Evolutionary conservation across 345 rosid species (phyloP).

Genomic region (Combretum micranthum): DNA sequence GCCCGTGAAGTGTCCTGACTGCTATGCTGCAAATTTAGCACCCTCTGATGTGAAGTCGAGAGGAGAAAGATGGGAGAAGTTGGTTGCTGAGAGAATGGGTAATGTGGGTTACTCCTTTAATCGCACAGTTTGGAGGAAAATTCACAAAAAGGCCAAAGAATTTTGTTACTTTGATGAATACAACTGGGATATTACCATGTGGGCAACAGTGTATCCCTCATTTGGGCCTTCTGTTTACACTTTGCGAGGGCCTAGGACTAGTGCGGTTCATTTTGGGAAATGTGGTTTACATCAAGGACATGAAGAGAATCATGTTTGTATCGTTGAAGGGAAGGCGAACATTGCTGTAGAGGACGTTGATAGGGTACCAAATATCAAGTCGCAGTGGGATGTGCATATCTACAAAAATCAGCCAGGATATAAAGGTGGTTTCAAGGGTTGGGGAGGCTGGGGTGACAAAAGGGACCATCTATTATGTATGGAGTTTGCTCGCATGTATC

Average conservation of each 20-base stretch:
- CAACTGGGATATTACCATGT: slow-evolving; percentile 99
- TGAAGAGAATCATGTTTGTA: slow-evolving; percentile 52
- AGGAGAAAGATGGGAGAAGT: slow-evolving; percentile 65
- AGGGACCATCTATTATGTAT: slow-evolving; percentile 80
- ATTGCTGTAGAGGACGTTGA: slow-evolving; percentile 52
- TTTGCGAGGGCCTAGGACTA: slow-evolving; percentile 78
- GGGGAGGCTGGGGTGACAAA: slow-evolving; percentile 99
- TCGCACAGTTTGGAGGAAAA: slow-evolving; percentile 74
- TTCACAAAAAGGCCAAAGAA: slow-evolving; percentile 66
- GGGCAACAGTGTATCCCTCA: slow-evolving; percentile 93
- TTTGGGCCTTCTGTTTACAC: slow-evolving; percentile 85
- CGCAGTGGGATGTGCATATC: slow-evolving; percentile 53
- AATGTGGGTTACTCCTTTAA: slow-evolving; percentile 87
- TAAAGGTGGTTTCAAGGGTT: slow-evolving; percentile 94
- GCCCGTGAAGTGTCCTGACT: slow-evolving; percentile 67
- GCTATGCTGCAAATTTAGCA: slow-evolving; percentile 91
- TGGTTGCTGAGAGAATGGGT: slow-evolving; percentile 95
- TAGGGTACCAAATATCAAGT: slow-evolving; percentile 48
- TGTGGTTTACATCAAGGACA: slow-evolving; percentile 98
- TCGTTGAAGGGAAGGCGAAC: slow-evolving; percentile 65
- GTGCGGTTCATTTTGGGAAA: slow-evolving; percentile 94
- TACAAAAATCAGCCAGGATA: slow-evolving; percentile 73
- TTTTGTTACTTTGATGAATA: slow-evolving; percentile 94
- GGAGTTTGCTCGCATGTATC: slow-evolving; percentile 59
- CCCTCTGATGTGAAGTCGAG: slow-evolving; percentile 85